A percentile compares a stretch with the other conserved stretches of the same genome.
These are phyloP conservation scores for Galerina marginata DNA, from an alignment of 768 basidiomycete genomes.

Conservation along the genomic window DNA sequence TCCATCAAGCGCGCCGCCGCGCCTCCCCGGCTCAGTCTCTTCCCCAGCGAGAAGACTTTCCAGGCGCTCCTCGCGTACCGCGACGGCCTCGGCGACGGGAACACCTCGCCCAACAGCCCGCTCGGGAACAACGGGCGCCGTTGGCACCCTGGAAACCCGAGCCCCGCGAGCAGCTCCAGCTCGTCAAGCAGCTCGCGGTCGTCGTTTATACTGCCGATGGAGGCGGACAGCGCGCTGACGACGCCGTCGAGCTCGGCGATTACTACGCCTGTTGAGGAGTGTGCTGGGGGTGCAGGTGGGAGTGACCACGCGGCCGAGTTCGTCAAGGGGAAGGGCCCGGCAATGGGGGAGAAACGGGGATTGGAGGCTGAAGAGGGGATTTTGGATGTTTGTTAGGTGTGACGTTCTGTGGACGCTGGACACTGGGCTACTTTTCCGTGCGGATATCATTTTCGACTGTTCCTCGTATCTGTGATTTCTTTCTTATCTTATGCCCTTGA, in stretches of 20 bases:
- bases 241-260: conserved; percentile 35
- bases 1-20: conserved; percentile 32
- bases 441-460: no score
- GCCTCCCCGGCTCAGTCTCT: conserved; percentile 34
- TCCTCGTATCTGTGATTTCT: no score
- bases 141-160: conserved; percentile 27
- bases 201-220: conserved; percentile 20
- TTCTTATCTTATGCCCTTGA: no score
- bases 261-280: conserved; percentile 37
- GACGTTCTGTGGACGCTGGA: no score
- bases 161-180: conserved; percentile 29
- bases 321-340: conserved; percentile 11
- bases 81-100: conserved; percentile 26
- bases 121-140: conserved; percentile 8
- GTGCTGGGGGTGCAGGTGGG: background rate
- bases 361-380: background rate
- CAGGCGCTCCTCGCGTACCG: conserved; percentile 33
- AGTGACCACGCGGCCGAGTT: background rate
- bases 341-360: background rate
- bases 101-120: conserved; percentile 32
- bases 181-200: conserved; percentile 30
- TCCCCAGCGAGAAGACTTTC: conserved; percentile 30
- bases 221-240: conserved; percentile 22
- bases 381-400: no score
- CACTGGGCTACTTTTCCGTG: no score